Evolutionary conservation across 23 red algal species (phyloP).

Genomic region (Gracilaria domingensis): DNA sequence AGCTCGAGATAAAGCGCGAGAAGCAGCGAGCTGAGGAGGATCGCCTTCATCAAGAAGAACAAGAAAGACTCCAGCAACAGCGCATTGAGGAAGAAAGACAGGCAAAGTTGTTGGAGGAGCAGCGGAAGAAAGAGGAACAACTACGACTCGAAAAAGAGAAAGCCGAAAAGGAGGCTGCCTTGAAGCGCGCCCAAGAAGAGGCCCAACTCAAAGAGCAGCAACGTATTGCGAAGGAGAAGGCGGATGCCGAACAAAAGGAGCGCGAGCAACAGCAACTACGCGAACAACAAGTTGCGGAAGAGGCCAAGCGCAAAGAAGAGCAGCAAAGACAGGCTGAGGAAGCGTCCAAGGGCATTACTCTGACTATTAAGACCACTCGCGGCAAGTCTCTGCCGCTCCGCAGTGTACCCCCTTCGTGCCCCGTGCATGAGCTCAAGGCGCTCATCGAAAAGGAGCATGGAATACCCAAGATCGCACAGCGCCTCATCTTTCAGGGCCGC

Average conservation of each 20-base stretch:
- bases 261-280: slow-evolving; percentile 16
- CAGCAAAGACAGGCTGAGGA: not conserved
- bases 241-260: slow-evolving; percentile 6
- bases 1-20: slow-evolving; percentile 5
- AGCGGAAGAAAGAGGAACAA: slow-evolving; percentile 54
- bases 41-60: not conserved
- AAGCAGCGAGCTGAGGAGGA: slow-evolving; percentile 34
- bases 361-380: slow-evolving; percentile 62
- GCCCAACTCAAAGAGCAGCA: slow-evolving; percentile 10
- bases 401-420: slow-evolving; percentile 14
- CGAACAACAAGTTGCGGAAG: slow-evolving; percentile 29
- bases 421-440: slow-evolving; percentile 41
- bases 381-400: slow-evolving; percentile 32
- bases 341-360: slow-evolving; percentile 26
- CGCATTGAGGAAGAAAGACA: slow-evolving; percentile 43
- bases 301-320: slow-evolving; percentile 39
- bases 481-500: slow-evolving; percentile 74
- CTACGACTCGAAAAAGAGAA: slow-evolving; percentile 31
- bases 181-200: slow-evolving; percentile 14
- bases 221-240: slow-evolving; percentile 35
- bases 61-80: slow-evolving; percentile 32
- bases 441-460: slow-evolving; percentile 54
- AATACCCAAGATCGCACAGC: slow-evolving; percentile 32
- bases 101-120: slow-evolving; percentile 22
- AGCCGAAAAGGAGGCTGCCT: slow-evolving; percentile 32